phyloP scores from a whole-genome alignment of 164 flowering plant species.

The Nelumbo lutea region DNA sequence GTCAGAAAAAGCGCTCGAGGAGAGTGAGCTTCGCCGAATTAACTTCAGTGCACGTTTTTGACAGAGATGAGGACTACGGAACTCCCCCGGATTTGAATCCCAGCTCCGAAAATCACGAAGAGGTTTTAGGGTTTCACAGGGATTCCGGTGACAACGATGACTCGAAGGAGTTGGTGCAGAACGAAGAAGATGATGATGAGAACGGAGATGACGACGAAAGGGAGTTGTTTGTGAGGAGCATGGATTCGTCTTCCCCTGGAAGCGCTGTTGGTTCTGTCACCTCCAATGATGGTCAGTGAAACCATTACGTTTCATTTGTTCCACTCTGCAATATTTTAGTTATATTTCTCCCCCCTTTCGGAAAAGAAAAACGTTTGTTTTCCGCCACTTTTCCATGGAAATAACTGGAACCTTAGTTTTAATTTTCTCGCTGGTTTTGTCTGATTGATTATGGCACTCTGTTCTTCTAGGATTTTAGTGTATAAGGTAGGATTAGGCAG shows the following conservation, averaged over 20 bases:
- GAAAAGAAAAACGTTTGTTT: too few species aligned
- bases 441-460: too few species aligned
- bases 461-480: too few species aligned
- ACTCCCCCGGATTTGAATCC: constrained; percentile 40
- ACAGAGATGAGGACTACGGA: constrained; percentile 74
- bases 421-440: too few species aligned
- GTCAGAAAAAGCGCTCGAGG: constrained; percentile 54
- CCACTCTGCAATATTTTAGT: not conserved
- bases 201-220: constrained; percentile 31
- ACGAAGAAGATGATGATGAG: constrained; percentile 23
- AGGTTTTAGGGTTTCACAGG: constrained; percentile 21
- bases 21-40: constrained; percentile 95
- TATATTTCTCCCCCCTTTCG: too few species aligned
- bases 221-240: constrained; percentile 41
- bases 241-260: constrained; percentile 52
- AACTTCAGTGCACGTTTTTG: constrained; percentile 80
- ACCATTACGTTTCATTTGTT: not conserved
- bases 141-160: constrained; percentile 30
- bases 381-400: too few species aligned
- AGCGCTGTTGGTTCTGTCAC: constrained; percentile 53
- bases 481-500: too few species aligned
- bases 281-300: constrained; percentile 55
- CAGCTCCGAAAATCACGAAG: constrained; percentile 9
- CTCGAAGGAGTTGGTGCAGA: constrained; percentile 23
- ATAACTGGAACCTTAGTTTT: too few species aligned